Percentiles rank a stretch among this genome's conserved stretches.
Conservation (phyloP, 2,329 filamentous ascomycete species). For the Phymatotrichopsis omnivora region DNA sequence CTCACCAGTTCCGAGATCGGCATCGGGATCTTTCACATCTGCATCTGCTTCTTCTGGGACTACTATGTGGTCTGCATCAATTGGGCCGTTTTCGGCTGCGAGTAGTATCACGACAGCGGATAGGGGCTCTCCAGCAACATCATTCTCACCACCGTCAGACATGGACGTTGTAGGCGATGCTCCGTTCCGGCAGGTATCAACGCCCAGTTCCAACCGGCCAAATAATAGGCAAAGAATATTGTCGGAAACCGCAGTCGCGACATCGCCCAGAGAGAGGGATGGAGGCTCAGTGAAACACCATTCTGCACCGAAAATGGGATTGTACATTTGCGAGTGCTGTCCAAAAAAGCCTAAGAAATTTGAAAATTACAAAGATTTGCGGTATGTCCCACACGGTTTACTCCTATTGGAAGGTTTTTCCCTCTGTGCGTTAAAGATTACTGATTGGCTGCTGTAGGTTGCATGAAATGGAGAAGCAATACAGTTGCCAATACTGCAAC, state of each 20-base stretch:
- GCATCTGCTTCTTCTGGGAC: slow-evolving; percentile 20
- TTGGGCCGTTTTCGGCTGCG: slow-evolving; percentile 23
- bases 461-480: slow-evolving; percentile 93
- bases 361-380: slow-evolving; percentile 69
- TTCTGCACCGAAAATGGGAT: slow-evolving; percentile 45
- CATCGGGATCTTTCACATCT: slow-evolving; percentile 22
- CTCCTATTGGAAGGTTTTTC: no score
- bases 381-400: slow-evolving; percentile 61
- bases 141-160: slow-evolving; percentile 22
- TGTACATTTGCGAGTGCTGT: slow-evolving; percentile 82
- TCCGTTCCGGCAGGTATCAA: slow-evolving; percentile 15
- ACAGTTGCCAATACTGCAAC: slow-evolving; percentile 81
- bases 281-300: slow-evolving; percentile 37
- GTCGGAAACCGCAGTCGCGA: slow-evolving; percentile 16
- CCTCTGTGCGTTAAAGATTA: slow-evolving; percentile 14
- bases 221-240: slow-evolving; percentile 18
- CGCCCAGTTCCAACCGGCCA: slow-evolving; percentile 12
- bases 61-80: slow-evolving; percentile 25
- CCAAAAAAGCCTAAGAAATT: slow-evolving; percentile 97
- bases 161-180: slow-evolving; percentile 14
- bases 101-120: slow-evolving; percentile 25
- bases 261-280: slow-evolving; percentile 20
- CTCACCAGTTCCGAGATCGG: slow-evolving; percentile 18
- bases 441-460: slow-evolving; percentile 44
- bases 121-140: slow-evolving; percentile 23